Evolutionary conservation across 805 yeast species (phyloP).

Genomic region (Jamesozyma hellenica): DNA sequence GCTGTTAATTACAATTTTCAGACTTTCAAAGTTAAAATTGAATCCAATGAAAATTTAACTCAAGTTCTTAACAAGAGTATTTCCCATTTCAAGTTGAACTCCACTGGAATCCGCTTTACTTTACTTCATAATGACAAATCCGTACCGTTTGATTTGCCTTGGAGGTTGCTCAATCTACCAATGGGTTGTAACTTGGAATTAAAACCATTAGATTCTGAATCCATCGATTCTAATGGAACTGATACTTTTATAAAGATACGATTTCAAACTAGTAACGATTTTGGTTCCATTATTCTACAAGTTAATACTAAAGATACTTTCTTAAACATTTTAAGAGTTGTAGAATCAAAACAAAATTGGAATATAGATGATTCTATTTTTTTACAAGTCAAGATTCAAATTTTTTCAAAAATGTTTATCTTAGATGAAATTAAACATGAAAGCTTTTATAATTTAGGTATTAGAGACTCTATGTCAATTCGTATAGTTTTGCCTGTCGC

Average conservation of each 20-base stretch:
- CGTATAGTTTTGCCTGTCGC: conserved; percentile 1
- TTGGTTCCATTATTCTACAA: conserved; percentile 17
- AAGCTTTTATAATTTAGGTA: conserved; percentile 14
- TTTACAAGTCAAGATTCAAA: conserved; percentile 12
- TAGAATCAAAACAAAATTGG: conserved; percentile 10
- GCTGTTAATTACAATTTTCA: conserved; percentile 29
- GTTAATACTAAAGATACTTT: conserved; percentile 13
- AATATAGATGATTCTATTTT: conserved; percentile 2
- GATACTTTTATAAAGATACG: conserved; percentile 22
- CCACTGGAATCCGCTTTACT: conserved; percentile 14
- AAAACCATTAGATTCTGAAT: conserved; percentile 2
- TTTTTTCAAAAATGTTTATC: conserved; percentile 14
- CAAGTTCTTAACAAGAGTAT: conserved; percentile 32
- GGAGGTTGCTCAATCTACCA: conserved; percentile 36
- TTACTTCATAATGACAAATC: conserved; percentile 26
- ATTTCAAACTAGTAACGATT: conserved; percentile 19
- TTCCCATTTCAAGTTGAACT: conserved; percentile 29
- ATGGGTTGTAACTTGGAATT: conserved; percentile 36
- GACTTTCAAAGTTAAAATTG: conserved; percentile 27
- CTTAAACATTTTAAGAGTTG: conserved; percentile 7
- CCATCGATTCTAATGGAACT: background rate
- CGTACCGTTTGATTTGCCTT: conserved; percentile 34
- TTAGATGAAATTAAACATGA: conserved; percentile 7
- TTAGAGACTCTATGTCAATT: conserved; percentile 10
- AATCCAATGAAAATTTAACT: conserved; percentile 30